Percentiles rank a stretch among this genome's conserved stretches.
phyloP scores from a whole-genome alignment of 108 stramenopile species.

The Phaeodactylum tricornutum region DNA sequence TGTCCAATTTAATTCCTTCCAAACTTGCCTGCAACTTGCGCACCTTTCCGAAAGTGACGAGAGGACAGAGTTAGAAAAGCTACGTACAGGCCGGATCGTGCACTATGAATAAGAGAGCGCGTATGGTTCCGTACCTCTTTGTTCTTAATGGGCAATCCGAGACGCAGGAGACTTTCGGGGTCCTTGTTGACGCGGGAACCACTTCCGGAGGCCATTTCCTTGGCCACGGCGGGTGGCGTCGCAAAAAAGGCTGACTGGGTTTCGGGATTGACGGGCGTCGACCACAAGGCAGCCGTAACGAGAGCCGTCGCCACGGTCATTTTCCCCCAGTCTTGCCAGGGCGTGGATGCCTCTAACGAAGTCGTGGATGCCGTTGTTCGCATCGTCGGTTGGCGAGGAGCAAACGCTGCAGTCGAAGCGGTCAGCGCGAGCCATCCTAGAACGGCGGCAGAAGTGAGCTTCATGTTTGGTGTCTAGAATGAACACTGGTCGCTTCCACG shows the following conservation, averaged over 20 bases:
- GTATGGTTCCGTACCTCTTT: constrained; percentile 66
- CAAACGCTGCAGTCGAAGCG: background rate
- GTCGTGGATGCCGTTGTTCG: background rate
- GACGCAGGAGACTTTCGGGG: constrained; percentile 77
- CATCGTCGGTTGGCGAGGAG: background rate
- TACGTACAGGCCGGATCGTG: too few species aligned
- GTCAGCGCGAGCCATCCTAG: too few species aligned
- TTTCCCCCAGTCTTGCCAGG: background rate
- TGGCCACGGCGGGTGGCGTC: constrained; percentile 22
- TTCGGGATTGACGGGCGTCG: constrained; percentile 7
- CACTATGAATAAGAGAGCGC: constrained; percentile 1
- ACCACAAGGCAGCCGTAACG: constrained; percentile 15
- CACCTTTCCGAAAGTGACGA: constrained; percentile 29
- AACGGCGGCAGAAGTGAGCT: too few species aligned
- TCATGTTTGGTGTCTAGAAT: too few species aligned
- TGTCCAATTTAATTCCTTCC: constrained; percentile 70
- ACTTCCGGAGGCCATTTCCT: constrained; percentile 78
- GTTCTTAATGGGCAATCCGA: constrained; percentile 83
- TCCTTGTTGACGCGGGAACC: constrained; percentile 91
- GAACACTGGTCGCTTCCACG: too few species aligned
- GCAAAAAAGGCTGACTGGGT: background rate
- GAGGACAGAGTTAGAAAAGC: too few species aligned
- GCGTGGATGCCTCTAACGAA: background rate
- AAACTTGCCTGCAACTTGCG: constrained; percentile 73
- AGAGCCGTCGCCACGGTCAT: constrained; percentile 7